These are phyloP conservation scores for Tetraselmis chui DNA, from an alignment of 139 green algal genomes.

Conservation along the genomic window DNA sequence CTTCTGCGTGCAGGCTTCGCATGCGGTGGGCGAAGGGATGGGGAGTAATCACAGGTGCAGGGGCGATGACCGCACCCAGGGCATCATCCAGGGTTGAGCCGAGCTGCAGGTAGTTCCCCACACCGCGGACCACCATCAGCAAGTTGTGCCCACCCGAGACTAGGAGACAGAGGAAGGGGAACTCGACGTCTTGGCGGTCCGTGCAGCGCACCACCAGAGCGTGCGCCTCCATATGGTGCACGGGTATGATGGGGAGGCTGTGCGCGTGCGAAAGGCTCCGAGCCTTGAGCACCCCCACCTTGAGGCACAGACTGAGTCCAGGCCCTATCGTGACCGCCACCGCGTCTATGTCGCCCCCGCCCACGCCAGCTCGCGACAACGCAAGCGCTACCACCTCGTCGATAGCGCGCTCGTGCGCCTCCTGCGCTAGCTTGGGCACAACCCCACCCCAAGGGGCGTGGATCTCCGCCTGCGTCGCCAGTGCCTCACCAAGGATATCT, in stretches of 20 bases:
- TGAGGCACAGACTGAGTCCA: constrained; percentile 87
- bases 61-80: constrained; percentile 46
- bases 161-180: constrained; percentile 91
- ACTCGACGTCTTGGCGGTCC: constrained; percentile 36
- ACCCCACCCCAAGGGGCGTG: constrained; percentile 86
- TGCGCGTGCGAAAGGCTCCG: constrained; percentile 50
- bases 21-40: neutral
- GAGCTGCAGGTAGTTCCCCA: constrained; percentile 86
- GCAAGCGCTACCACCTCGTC: constrained; percentile 69
- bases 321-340: constrained; percentile 93
- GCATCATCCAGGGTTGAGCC: constrained; percentile 90
- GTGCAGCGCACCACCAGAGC: constrained; percentile 44
- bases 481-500: constrained; percentile 62
- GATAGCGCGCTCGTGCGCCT: constrained; percentile 88
- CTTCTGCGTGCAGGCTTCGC: neutral
- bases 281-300: constrained; percentile 90
- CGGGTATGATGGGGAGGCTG: constrained; percentile 65
- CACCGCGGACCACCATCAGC: constrained; percentile 76
- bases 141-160: constrained; percentile 93
- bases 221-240: constrained; percentile 99
- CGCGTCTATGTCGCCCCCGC: constrained; percentile 46
- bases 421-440: constrained; percentile 81
- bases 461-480: constrained; percentile 81
- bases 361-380: constrained; percentile 48
- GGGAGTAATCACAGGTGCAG: neutral